Evolutionary conservation across 2,329 filamentous ascomycete species (phyloP), one percentile per base, ranked within the genome.

Genomic region (Bipolaris zeicola): DNA sequence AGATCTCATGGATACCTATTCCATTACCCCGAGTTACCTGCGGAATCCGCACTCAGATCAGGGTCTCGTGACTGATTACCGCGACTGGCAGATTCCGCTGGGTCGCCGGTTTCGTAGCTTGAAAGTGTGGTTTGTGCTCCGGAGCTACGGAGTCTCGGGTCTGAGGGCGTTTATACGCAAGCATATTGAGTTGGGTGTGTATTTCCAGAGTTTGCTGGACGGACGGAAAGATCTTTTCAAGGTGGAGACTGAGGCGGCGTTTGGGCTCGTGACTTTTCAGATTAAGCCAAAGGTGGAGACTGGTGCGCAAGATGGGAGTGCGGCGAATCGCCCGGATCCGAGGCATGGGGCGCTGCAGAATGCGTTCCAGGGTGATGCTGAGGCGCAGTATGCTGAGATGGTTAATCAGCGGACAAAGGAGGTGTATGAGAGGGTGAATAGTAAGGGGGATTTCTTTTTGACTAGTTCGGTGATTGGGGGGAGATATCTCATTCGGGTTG

Each of bases 1-100:
- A 52, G 87, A 92, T 77, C 84, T 98, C n/a, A 91, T 89, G 41
- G 83, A 88, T 59, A 90, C 92, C 0, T 83, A 96, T 39, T 88
- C 86, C 70, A 89, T 95, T 72, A 89, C 89, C 14, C 91, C 91
- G 0, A 84, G 89, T 4, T 97, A 96, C 79, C 85, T 97, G 26
- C 84, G 87, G 62, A 97, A 97, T 77, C 80, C 86, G 3, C 92
- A 88, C 78, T 90, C 89, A 3, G 91, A 95, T 66, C 85, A 84
- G 36, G 92, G 92, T 0, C 83, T 94, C 1, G 94, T 97, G 1
- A 96, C 92, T 22, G 94, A 98, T 77, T 97, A 96, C 80, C 87
- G 94, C 44, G 93, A 98, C 81, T 98, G 94, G 94, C 92, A 96
- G 78, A 96, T 98, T 68, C 92, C 94, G 0, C 87, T 98, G 0